Percentiles rank a stretch among this genome's conserved stretches.
phyloP scores from a whole-genome alignment of 2,329 filamentous ascomycete genomes.

The Xylariales sp. region DNA sequence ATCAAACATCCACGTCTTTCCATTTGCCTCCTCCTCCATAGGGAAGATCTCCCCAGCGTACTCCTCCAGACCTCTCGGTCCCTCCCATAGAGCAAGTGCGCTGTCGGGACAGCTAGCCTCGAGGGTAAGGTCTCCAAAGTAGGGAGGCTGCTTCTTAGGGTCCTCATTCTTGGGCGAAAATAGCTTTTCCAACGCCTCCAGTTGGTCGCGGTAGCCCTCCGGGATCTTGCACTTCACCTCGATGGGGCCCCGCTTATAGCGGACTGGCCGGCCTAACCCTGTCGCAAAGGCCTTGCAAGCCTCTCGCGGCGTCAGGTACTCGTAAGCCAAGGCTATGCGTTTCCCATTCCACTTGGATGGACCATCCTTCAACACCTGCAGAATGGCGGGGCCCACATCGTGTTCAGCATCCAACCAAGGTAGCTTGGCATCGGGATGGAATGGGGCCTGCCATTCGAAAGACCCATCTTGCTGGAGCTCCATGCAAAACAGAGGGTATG shows the following conservation, averaged over 20 bases:
- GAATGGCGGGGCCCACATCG: conserved; percentile 84
- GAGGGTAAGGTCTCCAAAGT: conserved; percentile 55
- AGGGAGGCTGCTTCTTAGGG: conserved; percentile 54
- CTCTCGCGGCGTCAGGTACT: conserved; percentile 78
- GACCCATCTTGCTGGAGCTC: conserved; percentile 79
- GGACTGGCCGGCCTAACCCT: conserved; percentile 72
- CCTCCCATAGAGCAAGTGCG: conserved; percentile 84
- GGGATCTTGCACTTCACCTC: conserved; percentile 84
- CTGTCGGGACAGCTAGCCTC: conserved; percentile 66
- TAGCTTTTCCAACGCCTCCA: conserved; percentile 64
- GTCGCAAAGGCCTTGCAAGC: conserved; percentile 76
- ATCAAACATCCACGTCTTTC: conserved; percentile 83
- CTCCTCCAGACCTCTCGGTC: conserved; percentile 84
- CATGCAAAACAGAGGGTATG: conserved; percentile 94
- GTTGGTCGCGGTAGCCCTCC: conserved; percentile 80
- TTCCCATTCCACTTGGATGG: conserved; percentile 74
- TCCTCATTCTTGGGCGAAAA: conserved; percentile 49
- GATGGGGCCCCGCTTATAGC: conserved; percentile 74
- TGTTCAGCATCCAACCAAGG: conserved; percentile 97
- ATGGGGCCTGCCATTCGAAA: conserved; percentile 90
- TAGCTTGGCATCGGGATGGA: conserved; percentile 81
- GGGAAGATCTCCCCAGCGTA: conserved; percentile 94
- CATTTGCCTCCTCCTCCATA: conserved; percentile 91
- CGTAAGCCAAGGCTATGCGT: conserved; percentile 84
- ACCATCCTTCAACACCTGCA: conserved; percentile 95